phyloP scores from a whole-genome alignment of 2,329 filamentous ascomycete genomes.

The Aureobasidium namibiae region DNA sequence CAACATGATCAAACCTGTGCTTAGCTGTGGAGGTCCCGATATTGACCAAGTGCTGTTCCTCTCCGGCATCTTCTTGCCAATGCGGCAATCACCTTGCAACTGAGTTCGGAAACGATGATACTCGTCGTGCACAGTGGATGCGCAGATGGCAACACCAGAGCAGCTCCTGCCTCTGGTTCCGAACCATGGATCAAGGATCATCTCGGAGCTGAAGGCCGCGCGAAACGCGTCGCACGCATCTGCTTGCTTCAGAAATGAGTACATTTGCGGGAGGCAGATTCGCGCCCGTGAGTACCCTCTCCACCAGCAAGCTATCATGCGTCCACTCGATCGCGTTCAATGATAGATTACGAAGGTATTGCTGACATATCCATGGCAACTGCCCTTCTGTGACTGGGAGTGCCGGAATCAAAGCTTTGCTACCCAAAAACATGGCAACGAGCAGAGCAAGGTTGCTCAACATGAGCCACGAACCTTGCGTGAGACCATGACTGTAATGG shows the following conservation, averaged over 20 bases:
- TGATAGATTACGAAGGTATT: conserved; percentile 2
- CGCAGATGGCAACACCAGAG: too few relatives aligned
- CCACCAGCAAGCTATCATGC: not conserved
- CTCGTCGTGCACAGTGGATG: too few relatives aligned
- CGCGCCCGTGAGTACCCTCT: not conserved
- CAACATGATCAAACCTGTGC: too few relatives aligned
- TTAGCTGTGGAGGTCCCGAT: too few relatives aligned
- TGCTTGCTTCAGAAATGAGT: not conserved
- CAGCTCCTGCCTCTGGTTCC: too few relatives aligned
- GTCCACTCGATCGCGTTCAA: conserved; percentile 1
- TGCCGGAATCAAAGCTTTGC: not conserved
- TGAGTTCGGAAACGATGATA: too few relatives aligned
- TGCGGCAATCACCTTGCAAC: too few relatives aligned
- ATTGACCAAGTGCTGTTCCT: too few relatives aligned
- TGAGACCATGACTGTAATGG: not conserved
- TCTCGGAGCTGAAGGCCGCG: not conserved
- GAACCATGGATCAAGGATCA: not conserved
- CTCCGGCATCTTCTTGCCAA: too few relatives aligned
- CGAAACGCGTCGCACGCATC: not conserved
- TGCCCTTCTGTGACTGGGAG: not conserved
- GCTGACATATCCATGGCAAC: conserved; percentile 3
- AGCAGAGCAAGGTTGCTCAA: conserved; percentile 1
- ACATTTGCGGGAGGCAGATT: not conserved
- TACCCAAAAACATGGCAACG: not conserved
- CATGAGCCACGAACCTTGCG: not conserved